A percentile compares a stretch with the other conserved stretches of the same genome.
These are phyloP conservation scores for Linanthus parryae DNA, from an alignment of 148 eudicot genomes.

Conservation along the genomic window DNA sequence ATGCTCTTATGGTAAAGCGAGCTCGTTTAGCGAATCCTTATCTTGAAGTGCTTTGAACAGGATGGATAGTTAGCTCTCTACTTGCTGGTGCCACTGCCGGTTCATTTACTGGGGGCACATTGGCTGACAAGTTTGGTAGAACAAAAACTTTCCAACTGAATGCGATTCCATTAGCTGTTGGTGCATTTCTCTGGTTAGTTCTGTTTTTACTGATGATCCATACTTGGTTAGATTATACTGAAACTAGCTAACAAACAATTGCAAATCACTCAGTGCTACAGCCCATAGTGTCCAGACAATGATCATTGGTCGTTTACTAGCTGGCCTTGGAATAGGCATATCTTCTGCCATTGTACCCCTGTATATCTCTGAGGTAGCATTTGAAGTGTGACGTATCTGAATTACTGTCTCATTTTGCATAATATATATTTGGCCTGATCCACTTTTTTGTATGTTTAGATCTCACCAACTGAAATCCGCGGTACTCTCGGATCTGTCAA, in stretches of 20 bases:
- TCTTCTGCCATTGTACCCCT: slow-evolving; percentile 96
- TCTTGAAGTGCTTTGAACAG: slow-evolving; percentile 25
- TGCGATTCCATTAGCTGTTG: slow-evolving; percentile 87
- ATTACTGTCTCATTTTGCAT: neutral
- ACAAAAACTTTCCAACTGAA: slow-evolving; percentile 79
- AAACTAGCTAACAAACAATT: slow-evolving; percentile 13
- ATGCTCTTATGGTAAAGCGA: neutral
- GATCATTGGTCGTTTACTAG: slow-evolving; percentile 87
- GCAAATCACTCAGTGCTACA: slow-evolving; percentile 53
- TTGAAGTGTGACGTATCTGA: neutral
- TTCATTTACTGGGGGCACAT: slow-evolving; percentile 91
- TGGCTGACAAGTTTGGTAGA: slow-evolving; percentile 95
- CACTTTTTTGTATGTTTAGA: slow-evolving; percentile 36
- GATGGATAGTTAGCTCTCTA: slow-evolving; percentile 94
- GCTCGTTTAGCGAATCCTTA: neutral
- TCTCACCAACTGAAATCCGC: slow-evolving; percentile 96
- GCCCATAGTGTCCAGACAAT: slow-evolving; percentile 71
- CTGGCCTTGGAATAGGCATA: slow-evolving; percentile 95
- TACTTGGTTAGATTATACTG: slow-evolving; percentile 1
- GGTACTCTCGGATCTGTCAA: slow-evolving; percentile 97
- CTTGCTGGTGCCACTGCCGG: slow-evolving; percentile 99
- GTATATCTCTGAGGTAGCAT: slow-evolving; percentile 85
- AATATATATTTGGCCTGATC: slow-evolving; percentile 7
- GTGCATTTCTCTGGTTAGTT: slow-evolving; percentile 87
- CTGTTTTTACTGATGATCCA: slow-evolving; percentile 3